Evolutionary conservation across 2,329 filamentous ascomycete species (phyloP), one percentile per base, ranked within the genome.

Genomic region (Aphanocladium album): DNA sequence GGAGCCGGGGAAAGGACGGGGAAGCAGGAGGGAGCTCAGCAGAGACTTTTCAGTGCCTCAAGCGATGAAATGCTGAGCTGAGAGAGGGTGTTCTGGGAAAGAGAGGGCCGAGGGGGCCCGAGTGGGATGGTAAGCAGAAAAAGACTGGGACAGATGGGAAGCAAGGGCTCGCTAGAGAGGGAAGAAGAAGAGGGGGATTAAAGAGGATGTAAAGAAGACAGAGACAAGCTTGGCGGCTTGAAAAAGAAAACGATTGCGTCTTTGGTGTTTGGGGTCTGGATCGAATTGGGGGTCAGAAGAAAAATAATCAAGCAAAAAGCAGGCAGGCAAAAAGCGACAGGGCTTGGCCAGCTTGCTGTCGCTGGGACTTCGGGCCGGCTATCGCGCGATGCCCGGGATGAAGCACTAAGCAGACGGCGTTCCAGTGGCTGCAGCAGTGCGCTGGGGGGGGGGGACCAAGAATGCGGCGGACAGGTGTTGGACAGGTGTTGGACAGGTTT

Each of bases 331-430:
- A 37, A 23, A 17, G 49, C 19, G 45, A 37, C 23, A 49, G 45
- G 45, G 39, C n/a, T 43, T n/a, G n/a, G n/a, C n/a, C n/a, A n/a
- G n/a, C n/a, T n/a, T n/a, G n/a, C n/a, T 43, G 12, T n/a, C 23
- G 12, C n/a, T 21, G 45, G 45, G 21, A 47, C 39, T 43, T 47
- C 35, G 37, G 47, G 46, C 45, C 52, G 52, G 52, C 46, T 57
- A 39, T 52, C 53, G 60, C 52, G 47, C 52, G 53, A 61, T 43
- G 46, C 37, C 53, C 60, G 53, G 43, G 25, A 50, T 23, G 21
- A 12, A 30, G 46, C 46, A 50, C 46, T 50, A 37, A 51, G 49
- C 49, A 19, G 17, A 35, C 23, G 12, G 46, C 23, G 23, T 35
- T 19, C 9, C 45, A 47, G 27, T 51, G 49, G 49, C 49, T 35